Conservation (phyloP, 306 rosid genomes). For the Lathyrus aphaca region DNA sequence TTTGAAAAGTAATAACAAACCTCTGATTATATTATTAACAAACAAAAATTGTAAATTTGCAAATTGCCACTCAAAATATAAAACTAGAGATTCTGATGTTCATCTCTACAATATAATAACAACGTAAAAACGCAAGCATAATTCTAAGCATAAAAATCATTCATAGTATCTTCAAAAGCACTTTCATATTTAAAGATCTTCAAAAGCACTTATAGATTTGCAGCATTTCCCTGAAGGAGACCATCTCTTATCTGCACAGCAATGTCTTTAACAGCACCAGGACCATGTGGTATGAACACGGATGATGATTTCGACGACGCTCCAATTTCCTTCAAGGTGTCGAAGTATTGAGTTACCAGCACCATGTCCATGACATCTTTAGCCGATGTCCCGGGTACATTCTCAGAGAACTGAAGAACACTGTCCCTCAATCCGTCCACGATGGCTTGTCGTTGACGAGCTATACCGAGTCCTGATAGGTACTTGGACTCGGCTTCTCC, state of each 20-base stretch:
- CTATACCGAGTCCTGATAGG: slow-evolving; percentile 74
- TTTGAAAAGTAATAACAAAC: background rate
- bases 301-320: slow-evolving; percentile 75
- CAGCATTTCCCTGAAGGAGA: slow-evolving; percentile 58
- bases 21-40: background rate
- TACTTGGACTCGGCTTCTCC: slow-evolving; percentile 81
- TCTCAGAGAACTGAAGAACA: slow-evolving; percentile 66
- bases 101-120: no score
- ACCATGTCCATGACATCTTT: slow-evolving; percentile 85
- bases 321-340: slow-evolving; percentile 80
- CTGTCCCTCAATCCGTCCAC: slow-evolving; percentile 77
- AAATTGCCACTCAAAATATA: background rate
- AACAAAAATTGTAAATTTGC: background rate
- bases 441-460: slow-evolving; percentile 80
- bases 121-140: background rate
- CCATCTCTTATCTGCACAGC: slow-evolving; percentile 74
- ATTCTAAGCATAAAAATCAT: background rate
- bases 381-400: slow-evolving; percentile 68
- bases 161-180: background rate
- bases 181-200: background rate
- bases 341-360: slow-evolving; percentile 75
- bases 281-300: slow-evolving; percentile 80
- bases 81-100: no score
- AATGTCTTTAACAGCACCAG: slow-evolving; percentile 71
- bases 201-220: slow-evolving; percentile 25